Base-by-base conservation (phyloP, 441 rosid species). In the Pelargonium fulgidum region DNA sequence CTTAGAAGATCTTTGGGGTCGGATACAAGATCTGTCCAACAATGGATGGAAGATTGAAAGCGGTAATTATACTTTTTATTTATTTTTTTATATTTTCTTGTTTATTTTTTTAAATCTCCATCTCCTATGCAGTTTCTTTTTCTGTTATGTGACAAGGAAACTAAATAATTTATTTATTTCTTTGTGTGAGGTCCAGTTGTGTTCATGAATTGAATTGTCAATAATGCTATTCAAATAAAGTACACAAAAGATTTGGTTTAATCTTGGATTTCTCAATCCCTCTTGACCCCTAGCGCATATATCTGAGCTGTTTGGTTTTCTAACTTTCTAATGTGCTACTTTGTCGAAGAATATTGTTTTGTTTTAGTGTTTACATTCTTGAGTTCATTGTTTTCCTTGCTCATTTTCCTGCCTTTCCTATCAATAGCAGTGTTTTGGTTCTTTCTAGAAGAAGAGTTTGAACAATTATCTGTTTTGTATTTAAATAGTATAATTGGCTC, bases 21-120 rank as follows among this genome's bases (percentile, higher is more conserved):
- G 92, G 67, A 83, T 87, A 80, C 96, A 92, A 79, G 80, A 72
- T 69, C 81, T 88, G 63, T 90, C 91, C 71, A 82, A 79, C 74
- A 87, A 79, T 80, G 98, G 92, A 77, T 95, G 99, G 99, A 95
- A 89, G 80, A 78, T 90, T 74, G 94, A 89, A 33, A 95, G 99
- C 77, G 98, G 98, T 92, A 84, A 77, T 65, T 58, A 64, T 77
- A 42, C 24, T 29, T 68, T 62, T 61, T 24, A 50, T n/a, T 76
- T 44, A 26, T 11, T 69, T 66, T 62, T 47, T 17, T 13, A 11
- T 68, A 1, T 67, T 9, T 50, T 24, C 26, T 42, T 4, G 20
- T 58, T 9, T 20, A n/a, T 59, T 13, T 11, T 44, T 26, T 47
- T 14, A 9, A 1, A 62, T 13, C 65, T 62, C 42, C 65, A 29